Percentiles rank a stretch among this genome's conserved stretches.
These are phyloP conservation scores for Syncephalis plumigaleata DNA, from an alignment of 371 early-diverging fungal genomes.

Conservation along the genomic window DNA sequence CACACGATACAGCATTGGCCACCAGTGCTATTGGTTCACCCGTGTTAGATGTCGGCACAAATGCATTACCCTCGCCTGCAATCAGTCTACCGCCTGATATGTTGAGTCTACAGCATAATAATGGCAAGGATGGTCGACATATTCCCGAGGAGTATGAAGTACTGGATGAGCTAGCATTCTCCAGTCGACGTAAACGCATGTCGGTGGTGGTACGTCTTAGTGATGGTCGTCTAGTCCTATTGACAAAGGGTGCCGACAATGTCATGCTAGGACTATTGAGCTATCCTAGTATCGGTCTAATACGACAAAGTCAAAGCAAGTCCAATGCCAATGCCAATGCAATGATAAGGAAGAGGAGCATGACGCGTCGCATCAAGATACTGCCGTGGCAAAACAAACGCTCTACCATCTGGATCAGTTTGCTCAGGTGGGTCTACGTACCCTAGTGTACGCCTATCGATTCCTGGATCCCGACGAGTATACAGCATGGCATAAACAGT, in stretches of 20 bases:
- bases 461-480: constrained; percentile 60
- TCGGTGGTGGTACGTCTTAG: constrained; percentile 31
- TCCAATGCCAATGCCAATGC: too few relatives aligned
- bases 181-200: constrained; percentile 53
- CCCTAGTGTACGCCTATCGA: constrained; percentile 68
- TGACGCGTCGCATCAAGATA: too few relatives aligned
- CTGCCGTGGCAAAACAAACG: constrained; percentile 8
- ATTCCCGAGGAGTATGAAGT: constrained; percentile 15
- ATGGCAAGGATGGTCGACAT: too few relatives aligned
- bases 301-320: too few relatives aligned
- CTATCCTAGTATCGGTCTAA: neutral
- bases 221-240: constrained; percentile 33
- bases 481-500: constrained; percentile 51
- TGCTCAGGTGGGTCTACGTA: constrained; percentile 76
- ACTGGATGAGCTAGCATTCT: constrained; percentile 43
- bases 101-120: too few relatives aligned
- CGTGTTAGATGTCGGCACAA: too few relatives aligned
- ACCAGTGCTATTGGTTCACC: constrained; percentile 7
- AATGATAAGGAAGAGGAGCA: too few relatives aligned
- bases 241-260: constrained; percentile 71
- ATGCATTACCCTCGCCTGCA: neutral
- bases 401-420: constrained; percentile 35
- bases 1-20: too few relatives aligned
- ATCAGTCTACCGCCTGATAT: neutral
- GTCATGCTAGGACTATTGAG: constrained; percentile 31